phyloP scores from a whole-genome alignment of 306 rosid species.

The Hylodesmum podocarpum region DNA sequence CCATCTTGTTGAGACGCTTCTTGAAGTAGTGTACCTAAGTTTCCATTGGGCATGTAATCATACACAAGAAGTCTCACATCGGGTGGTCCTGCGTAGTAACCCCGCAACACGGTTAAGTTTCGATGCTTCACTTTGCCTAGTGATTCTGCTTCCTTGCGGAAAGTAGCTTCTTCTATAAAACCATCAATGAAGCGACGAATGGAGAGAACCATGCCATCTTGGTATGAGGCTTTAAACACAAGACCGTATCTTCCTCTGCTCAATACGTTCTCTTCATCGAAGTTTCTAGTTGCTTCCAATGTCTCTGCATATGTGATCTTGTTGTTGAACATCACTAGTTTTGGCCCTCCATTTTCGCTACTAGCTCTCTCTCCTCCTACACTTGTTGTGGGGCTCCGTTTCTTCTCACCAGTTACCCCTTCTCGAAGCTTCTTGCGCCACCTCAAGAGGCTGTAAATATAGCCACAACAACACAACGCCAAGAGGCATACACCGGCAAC shows the following conservation, averaged over 20 bases:
- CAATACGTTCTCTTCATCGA: conserved; percentile 79
- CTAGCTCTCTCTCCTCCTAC: conserved; percentile 53
- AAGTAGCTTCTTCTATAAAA: conserved; percentile 44
- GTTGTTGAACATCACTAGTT: conserved; percentile 70
- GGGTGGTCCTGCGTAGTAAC: conserved; percentile 77
- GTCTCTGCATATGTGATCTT: conserved; percentile 76
- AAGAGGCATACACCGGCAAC: conserved; percentile 55
- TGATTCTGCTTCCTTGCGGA: conserved; percentile 75
- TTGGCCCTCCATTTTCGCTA: conserved; percentile 77
- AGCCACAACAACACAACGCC: conserved; percentile 69
- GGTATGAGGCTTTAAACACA: conserved; percentile 71
- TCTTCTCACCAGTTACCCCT: conserved; percentile 68
- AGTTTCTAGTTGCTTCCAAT: conserved; percentile 82
- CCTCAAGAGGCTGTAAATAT: conserved; percentile 65
- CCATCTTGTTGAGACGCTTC: conserved; percentile 92
- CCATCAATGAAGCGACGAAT: conserved; percentile 70
- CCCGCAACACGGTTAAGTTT: conserved; percentile 69
- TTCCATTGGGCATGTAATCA: conserved; percentile 93
- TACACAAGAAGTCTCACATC: conserved; percentile 70
- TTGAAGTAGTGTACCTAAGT: conserved; percentile 73
- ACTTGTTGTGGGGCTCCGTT: conserved; percentile 65
- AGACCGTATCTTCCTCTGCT: conserved; percentile 77
- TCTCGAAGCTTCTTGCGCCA: conserved; percentile 77
- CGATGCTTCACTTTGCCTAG: conserved; percentile 77
- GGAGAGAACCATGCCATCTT: conserved; percentile 77